Conservation (phyloP, 2,329 filamentous ascomycete species). For the Beauveria varroae region DNA sequence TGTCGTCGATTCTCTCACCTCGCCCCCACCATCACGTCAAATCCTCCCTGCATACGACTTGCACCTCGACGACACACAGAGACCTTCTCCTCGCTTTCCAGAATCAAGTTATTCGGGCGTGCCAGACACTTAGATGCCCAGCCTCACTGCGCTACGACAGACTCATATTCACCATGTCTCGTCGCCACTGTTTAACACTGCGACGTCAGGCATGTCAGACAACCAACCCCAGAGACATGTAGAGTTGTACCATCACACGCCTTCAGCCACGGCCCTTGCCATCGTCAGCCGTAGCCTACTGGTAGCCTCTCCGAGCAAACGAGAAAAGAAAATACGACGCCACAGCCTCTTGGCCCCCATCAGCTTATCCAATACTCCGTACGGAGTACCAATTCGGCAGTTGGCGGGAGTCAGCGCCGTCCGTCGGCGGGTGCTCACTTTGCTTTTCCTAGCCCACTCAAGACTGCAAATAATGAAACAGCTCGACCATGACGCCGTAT, state of each 20-base stretch:
- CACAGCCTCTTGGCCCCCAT: slow-evolving; percentile 1
- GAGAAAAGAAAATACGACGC: neutral
- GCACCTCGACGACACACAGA: neutral
- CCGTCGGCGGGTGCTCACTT: neutral
- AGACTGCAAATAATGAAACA: neutral
- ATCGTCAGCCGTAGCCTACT: no score
- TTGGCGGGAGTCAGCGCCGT: neutral
- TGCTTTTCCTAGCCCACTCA: neutral
- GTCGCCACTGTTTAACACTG: no score
- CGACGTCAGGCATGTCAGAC: no score
- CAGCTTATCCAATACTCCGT: no score
- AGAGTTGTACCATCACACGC: neutral
- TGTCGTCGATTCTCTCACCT: neutral
- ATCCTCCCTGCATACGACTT: neutral
- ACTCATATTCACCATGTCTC: no score
- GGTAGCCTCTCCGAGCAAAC: neutral
- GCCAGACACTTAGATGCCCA: no score
- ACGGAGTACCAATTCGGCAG: no score
- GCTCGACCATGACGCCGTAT: neutral
- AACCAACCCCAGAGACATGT: no score
- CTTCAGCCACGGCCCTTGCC: neutral
- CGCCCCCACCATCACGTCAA: neutral
- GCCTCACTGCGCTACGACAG: no score
- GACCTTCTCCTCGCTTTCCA: neutral
- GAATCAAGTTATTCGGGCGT: no score